These are phyloP conservation scores for Fraxinus latifolia DNA, from an alignment of 305 asterid species.

Conservation along the genomic window DNA sequence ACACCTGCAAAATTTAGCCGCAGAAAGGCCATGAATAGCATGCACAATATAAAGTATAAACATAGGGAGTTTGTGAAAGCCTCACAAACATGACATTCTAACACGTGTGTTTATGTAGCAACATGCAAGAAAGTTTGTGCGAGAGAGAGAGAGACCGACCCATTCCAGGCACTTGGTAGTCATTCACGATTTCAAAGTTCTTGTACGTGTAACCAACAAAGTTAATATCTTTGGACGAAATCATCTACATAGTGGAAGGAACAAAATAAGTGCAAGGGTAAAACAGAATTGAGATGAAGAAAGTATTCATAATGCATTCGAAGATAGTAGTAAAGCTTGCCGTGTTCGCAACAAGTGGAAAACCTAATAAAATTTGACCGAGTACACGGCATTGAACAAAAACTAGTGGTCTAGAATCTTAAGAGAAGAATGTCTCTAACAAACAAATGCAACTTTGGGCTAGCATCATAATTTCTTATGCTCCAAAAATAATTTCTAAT, in stretches of 20 bases:
- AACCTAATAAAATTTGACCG: not conserved
- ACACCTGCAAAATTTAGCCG: not conserved
- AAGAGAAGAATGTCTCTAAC: not conserved
- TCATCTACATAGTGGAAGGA: slow-evolving; percentile 54
- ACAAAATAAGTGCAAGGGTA: slow-evolving; percentile 21
- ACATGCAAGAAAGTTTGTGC: not conserved
- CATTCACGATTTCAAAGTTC: slow-evolving; percentile 90
- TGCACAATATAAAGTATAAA: not conserved
- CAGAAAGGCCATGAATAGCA: not conserved
- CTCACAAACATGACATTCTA: not conserved
- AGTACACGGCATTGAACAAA: not conserved
- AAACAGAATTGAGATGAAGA: slow-evolving; percentile 2
- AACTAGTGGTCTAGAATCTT: not conserved
- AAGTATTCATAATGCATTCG: not conserved
- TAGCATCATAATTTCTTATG: not conserved
- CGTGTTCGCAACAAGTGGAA: not conserved
- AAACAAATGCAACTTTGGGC: not conserved
- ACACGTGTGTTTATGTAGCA: not conserved
- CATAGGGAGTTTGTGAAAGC: not conserved
- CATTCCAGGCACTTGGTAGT: slow-evolving; percentile 96
- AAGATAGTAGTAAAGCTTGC: not conserved
- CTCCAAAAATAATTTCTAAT: not conserved
- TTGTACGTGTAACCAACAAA: slow-evolving; percentile 98
- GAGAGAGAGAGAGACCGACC: slow-evolving; percentile 35
- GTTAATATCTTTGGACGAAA: slow-evolving; percentile 89